These are phyloP conservation scores for Actinidia polygama DNA, from an alignment of 179 eudicot species.

Conservation along the genomic window DNA sequence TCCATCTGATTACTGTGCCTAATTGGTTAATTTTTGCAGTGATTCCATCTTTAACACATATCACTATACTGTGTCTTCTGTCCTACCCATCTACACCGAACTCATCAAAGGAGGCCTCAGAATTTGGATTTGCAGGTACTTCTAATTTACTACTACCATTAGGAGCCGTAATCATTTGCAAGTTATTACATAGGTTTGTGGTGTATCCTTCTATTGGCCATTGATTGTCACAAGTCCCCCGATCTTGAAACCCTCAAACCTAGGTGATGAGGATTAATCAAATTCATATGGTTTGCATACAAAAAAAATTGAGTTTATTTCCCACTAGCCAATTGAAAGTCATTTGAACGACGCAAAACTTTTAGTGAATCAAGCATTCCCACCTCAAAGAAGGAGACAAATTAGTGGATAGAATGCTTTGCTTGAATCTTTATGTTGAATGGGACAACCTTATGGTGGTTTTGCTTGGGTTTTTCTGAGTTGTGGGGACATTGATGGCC, in stretches of 20 bases:
- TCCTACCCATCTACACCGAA: slow-evolving; percentile 59
- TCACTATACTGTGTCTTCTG: slow-evolving; percentile 37
- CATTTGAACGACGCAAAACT: too few species aligned
- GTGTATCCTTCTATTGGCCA: background rate
- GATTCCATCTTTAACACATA: slow-evolving; percentile 37
- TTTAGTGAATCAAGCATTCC: too few species aligned
- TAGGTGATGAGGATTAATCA: too few species aligned
- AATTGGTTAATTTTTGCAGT: slow-evolving; percentile 31
- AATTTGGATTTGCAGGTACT: slow-evolving; percentile 78
- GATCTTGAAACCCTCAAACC: too few species aligned
- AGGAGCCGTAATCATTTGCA: background rate
- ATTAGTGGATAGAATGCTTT: too few species aligned
- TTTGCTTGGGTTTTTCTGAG: slow-evolving; percentile 14
- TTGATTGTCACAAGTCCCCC: background rate
- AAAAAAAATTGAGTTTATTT: too few species aligned
- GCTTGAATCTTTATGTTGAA: too few species aligned
- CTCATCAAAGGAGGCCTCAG: slow-evolving; percentile 64
- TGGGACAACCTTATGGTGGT: background rate
- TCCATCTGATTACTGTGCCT: background rate
- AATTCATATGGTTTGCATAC: too few species aligned
- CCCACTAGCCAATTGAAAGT: too few species aligned
- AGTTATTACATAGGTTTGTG: background rate
- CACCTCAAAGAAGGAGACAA: too few species aligned
- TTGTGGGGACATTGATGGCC: slow-evolving; percentile 73
- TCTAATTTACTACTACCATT: background rate